Percentiles rank a stretch among this genome's conserved stretches.
These are phyloP conservation scores for Moelleriella libera DNA, from an alignment of 2,329 filamentous ascomycete species.

Conservation along the genomic window DNA sequence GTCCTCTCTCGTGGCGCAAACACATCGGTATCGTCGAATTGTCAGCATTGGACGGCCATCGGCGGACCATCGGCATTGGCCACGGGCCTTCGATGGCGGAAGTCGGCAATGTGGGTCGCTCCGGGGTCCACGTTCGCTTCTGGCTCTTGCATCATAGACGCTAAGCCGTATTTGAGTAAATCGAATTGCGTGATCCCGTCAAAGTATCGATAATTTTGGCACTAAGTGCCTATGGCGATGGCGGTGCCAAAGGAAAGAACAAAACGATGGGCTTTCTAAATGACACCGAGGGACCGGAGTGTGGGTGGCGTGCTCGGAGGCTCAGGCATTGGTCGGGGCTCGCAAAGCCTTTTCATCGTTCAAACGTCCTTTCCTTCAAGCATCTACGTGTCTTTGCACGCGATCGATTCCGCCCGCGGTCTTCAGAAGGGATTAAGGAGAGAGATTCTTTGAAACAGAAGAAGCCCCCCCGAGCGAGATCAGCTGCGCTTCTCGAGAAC, in stretches of 20 bases:
- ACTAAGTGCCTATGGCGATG: slow-evolving; percentile 1
- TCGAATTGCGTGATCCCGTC: slow-evolving; percentile 25
- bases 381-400: too few relatives aligned
- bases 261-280: slow-evolving; percentile 1
- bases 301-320: neutral
- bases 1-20: too few relatives aligned
- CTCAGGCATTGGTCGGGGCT: neutral
- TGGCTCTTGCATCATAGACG: slow-evolving; percentile 12
- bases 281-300: neutral
- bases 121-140: slow-evolving; percentile 5
- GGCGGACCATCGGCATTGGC: slow-evolving; percentile 3
- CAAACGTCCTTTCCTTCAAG: neutral
- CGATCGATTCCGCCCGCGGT: too few relatives aligned
- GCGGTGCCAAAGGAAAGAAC: slow-evolving; percentile 4
- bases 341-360: neutral
- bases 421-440: too few relatives aligned
- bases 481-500: neutral
- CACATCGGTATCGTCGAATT: too few relatives aligned
- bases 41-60: slow-evolving; percentile 1
- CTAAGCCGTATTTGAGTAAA: slow-evolving; percentile 17
- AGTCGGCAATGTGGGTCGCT: slow-evolving; percentile 5
- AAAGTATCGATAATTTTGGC: slow-evolving; percentile 20
- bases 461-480: too few relatives aligned
- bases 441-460: too few relatives aligned
- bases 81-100: slow-evolving; percentile 2